Evolutionary conservation across 768 basidiomycete genomes (phyloP).

Genomic region (Pleurotus pulmonarius): DNA sequence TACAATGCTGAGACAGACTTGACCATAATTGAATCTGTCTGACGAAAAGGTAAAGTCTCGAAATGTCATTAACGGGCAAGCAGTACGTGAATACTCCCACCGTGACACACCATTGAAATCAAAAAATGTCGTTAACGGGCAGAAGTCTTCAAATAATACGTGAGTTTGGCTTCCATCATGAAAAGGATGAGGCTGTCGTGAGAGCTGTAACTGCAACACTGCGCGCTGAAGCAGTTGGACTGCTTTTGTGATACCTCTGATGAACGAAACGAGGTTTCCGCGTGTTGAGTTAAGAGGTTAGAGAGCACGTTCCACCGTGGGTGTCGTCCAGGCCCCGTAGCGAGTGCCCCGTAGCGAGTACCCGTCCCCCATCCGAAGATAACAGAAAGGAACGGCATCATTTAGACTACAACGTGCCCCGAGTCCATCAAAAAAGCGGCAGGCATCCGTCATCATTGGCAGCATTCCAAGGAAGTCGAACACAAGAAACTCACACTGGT

Average conservation of each 20-base stretch:
- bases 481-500: not conserved
- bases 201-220: not conserved
- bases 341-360: too few relatives aligned
- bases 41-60: too few relatives aligned
- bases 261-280: not conserved
- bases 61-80: too few relatives aligned
- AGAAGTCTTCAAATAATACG: not conserved
- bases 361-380: not conserved
- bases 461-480: not conserved
- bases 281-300: not conserved
- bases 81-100: too few relatives aligned
- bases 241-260: not conserved
- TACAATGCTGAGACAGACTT: too few relatives aligned
- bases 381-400: constrained; percentile 4
- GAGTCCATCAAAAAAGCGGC: not conserved
- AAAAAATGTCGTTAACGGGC: not conserved
- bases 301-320: not conserved
- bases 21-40: too few relatives aligned
- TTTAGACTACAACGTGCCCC: not conserved
- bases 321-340: too few relatives aligned
- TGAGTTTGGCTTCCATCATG: constrained; percentile 4
- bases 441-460: not conserved
- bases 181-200: constrained; percentile 5
- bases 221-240: not conserved
- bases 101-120: not conserved